phyloP scores from a whole-genome alignment of 1,284 basidiomycete species.

The Ganoderma sinense region DNA sequence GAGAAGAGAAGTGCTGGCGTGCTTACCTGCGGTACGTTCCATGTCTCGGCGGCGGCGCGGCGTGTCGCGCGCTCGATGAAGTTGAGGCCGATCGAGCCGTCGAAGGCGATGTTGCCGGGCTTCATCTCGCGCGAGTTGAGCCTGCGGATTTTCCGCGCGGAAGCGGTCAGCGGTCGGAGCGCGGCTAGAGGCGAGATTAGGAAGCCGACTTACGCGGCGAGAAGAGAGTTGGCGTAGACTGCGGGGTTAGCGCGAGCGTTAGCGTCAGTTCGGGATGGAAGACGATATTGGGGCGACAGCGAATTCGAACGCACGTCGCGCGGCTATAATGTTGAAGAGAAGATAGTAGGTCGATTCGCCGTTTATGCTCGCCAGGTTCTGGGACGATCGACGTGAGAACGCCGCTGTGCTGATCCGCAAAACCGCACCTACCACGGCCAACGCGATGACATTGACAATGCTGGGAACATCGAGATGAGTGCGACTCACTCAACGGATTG shows the following conservation, averaged over 20 bases:
- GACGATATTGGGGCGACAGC: neutral
- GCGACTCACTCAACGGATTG: too few relatives aligned
- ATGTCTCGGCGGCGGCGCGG: constrained; percentile 7
- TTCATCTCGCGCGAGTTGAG: constrained; percentile 1
- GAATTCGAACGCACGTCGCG: neutral
- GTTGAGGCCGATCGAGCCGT: constrained; percentile 7
- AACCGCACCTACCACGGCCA: neutral
- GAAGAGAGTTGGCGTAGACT: constrained; percentile 7
- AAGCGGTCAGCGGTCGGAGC: neutral
- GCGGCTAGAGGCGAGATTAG: too few relatives aligned
- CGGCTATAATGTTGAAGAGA: neutral
- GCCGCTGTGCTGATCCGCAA: neutral
- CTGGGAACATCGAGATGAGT: neutral
- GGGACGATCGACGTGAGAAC: too few relatives aligned
- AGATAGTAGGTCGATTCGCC: neutral
- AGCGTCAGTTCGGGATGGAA: neutral
- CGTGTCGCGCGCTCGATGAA: constrained; percentile 6
- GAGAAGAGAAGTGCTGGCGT: too few relatives aligned
- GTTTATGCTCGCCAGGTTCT: constrained; percentile 2
- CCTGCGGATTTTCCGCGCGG: neutral
- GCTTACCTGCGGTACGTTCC: constrained; percentile 4
- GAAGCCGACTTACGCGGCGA: constrained; percentile 2
- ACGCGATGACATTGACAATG: neutral
- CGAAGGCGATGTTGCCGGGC: constrained; percentile 1
- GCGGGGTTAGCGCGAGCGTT: neutral